phyloP scores from a whole-genome alignment of 352 stramenopile species.

The Phytophthora foliorum region DNA sequence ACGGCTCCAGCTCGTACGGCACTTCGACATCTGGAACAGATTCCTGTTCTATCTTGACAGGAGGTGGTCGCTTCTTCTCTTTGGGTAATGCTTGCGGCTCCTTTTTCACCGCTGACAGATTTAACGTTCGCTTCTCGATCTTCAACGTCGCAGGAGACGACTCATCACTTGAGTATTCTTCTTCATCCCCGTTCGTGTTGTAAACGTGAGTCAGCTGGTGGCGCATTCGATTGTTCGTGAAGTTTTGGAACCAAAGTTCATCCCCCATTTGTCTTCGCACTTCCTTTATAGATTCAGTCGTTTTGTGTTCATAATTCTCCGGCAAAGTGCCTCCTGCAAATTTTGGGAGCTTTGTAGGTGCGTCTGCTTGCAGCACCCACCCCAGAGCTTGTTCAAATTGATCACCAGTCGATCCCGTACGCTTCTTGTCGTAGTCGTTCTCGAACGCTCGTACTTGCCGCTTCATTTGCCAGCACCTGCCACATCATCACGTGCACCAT shows the following conservation, averaged over 20 bases:
- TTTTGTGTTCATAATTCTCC: conserved; percentile 32
- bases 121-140: neutral
- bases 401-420: conserved; percentile 30
- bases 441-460: conserved; percentile 50
- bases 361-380: conserved; percentile 48
- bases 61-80: conserved; percentile 4
- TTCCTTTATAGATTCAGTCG: conserved; percentile 45
- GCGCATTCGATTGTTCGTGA: conserved; percentile 52
- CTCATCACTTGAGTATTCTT: conserved; percentile 11
- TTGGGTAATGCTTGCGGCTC: neutral
- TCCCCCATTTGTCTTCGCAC: conserved; percentile 46
- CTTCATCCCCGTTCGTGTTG: conserved; percentile 21
- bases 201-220: conserved; percentile 45
- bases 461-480: conserved; percentile 62
- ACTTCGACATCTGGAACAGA: conserved; percentile 10
- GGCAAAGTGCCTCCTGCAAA: conserved; percentile 63
- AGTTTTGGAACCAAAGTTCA: conserved; percentile 54
- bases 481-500: neutral
- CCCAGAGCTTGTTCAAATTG: conserved; percentile 57
- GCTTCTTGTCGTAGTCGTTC: conserved; percentile 48
- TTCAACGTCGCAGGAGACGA: neutral
- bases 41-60: conserved; percentile 6
- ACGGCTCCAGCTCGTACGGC: conserved; percentile 9
- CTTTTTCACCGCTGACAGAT: conserved; percentile 5
- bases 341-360: conserved; percentile 59